Conservation (phyloP, 2,329 filamentous ascomycete genomes). For the Aspergillus quadrilineatus region DNA sequence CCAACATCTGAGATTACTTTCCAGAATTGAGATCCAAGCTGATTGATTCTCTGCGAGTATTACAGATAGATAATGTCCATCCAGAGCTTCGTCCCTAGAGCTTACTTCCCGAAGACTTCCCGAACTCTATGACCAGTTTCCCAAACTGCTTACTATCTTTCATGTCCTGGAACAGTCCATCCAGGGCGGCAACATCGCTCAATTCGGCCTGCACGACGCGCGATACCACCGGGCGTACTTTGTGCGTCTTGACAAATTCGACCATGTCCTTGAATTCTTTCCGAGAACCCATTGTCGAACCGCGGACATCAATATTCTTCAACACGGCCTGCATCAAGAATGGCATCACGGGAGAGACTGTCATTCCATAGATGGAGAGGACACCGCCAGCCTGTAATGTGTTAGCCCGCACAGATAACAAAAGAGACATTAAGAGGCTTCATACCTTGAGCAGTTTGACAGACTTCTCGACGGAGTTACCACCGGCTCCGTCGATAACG, state of each 20-base stretch:
- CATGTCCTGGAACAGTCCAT: constrained; percentile 84
- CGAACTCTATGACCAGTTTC: constrained; percentile 79
- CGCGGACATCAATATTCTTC: constrained; percentile 82
- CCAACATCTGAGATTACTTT: not conserved
- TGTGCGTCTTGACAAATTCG: constrained; percentile 70
- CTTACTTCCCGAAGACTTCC: constrained; percentile 39
- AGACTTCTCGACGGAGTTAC: constrained; percentile 72
- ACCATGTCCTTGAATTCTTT: constrained; percentile 92
- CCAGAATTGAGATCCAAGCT: not conserved
- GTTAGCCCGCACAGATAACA: constrained; percentile 15
- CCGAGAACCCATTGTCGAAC: constrained; percentile 87
- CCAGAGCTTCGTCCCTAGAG: constrained; percentile 24
- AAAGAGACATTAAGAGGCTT: not conserved
- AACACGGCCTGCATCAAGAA: constrained; percentile 82
- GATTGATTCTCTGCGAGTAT: not conserved
- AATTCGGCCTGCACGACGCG: constrained; percentile 67
- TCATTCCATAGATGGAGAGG: constrained; percentile 92
- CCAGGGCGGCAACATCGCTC: constrained; percentile 73
- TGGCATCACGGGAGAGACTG: constrained; percentile 76
- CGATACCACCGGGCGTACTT: constrained; percentile 75
- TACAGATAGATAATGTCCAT: not conserved
- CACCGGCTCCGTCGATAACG: constrained; percentile 87
- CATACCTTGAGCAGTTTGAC: constrained; percentile 66
- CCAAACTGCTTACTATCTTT: constrained; percentile 84
- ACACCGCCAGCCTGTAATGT: constrained; percentile 65